Base-by-base conservation (phyloP, 2,329 filamentous ascomycete genomes). In the Trichoderma citrinoviride region DNA sequence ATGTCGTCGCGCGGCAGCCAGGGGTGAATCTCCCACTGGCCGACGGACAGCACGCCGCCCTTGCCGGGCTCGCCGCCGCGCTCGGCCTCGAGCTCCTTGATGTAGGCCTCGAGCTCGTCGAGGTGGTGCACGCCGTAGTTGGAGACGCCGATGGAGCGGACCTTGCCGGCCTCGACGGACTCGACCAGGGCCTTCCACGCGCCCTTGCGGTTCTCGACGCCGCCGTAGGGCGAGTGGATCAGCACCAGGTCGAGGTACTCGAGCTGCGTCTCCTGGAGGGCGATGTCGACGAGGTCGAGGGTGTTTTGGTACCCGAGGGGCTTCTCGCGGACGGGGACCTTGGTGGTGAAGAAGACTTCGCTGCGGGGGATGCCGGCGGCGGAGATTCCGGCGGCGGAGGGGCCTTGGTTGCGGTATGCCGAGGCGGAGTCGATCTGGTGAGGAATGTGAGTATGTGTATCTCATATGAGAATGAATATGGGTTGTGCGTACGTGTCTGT, bases 11-110 rank as follows among this genome's bases (percentile, higher is more conserved):
- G 83, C 8, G 87, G 83, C 47, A 93, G 86, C 93, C 92, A 97
- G 0, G 93, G 93, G 77, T 97, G 93, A 12, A 97, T 79, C 78
- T 97, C 93, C 77, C 90, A 92, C 77, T 97, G 93, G 46, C 92
- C 93, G 43, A 97, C 90, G 67, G 88, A 90, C 72, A 97, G 84
- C 46, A 91, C 80, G 25, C 91, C 91, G 50, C 86, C 87, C 69
- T 86, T 88, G 10, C 87, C 88, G 65, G 80, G 1, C 7, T 29
- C 78, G 1, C 85, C 86, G 52, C 87, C 83, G 49, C 84, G 82
- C 75, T 86, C 85, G 19, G 74, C 73, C 71, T 90, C 88, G 0
- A 88, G 83, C 74, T 88, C 85, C 61, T 77, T 79, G 65, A 87
- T 87, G 74, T 87, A 82, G 63, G 72, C 73, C 74, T 87, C 83